A percentile compares a stretch with the other conserved stretches of the same genome.
Conservation (phyloP, 2,329 filamentous ascomycete species). For the Pleurostoma richardsiae region DNA sequence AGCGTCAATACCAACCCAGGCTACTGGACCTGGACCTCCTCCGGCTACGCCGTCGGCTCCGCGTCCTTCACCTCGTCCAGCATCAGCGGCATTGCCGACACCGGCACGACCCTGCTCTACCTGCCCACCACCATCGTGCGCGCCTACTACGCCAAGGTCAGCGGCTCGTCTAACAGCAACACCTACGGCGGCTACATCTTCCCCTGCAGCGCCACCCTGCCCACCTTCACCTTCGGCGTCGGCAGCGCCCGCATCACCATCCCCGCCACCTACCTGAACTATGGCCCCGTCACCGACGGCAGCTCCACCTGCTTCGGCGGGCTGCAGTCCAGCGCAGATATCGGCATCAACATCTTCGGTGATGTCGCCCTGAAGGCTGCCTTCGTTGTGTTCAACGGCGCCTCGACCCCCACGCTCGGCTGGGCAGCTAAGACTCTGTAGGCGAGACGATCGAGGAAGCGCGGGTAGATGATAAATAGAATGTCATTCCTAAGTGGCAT, state of each 20-base stretch:
- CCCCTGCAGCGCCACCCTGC: slow-evolving; percentile 11
- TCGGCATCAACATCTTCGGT: slow-evolving; percentile 18
- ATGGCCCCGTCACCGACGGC: slow-evolving; percentile 5
- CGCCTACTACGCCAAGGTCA: slow-evolving; percentile 43
- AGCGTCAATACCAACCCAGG: slow-evolving; percentile 47
- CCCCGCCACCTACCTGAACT: slow-evolving; percentile 12
- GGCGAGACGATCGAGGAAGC: neutral
- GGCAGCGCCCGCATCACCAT: slow-evolving; percentile 9
- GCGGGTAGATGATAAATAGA: too few relatives aligned
- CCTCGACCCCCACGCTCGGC: slow-evolving; percentile 11
- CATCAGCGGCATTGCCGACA: slow-evolving; percentile 45
- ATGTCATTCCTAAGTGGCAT: too few relatives aligned
- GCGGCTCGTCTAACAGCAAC: slow-evolving; percentile 27
- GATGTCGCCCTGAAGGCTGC: slow-evolving; percentile 18
- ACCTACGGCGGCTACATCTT: slow-evolving; percentile 10
- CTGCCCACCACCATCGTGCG: slow-evolving; percentile 36
- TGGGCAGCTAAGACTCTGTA: slow-evolving; percentile 12
- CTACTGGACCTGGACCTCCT: slow-evolving; percentile 53
- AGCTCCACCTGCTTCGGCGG: slow-evolving; percentile 11
- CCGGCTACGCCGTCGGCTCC: slow-evolving; percentile 24
- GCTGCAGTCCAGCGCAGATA: slow-evolving; percentile 7
- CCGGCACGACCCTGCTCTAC: slow-evolving; percentile 50
- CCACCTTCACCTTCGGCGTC: slow-evolving; percentile 11
- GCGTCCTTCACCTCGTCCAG: slow-evolving; percentile 22
- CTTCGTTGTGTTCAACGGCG: slow-evolving; percentile 17